Evolutionary conservation across 1,284 basidiomycete genomes (phyloP).

Genomic region (Boletus mariae): DNA sequence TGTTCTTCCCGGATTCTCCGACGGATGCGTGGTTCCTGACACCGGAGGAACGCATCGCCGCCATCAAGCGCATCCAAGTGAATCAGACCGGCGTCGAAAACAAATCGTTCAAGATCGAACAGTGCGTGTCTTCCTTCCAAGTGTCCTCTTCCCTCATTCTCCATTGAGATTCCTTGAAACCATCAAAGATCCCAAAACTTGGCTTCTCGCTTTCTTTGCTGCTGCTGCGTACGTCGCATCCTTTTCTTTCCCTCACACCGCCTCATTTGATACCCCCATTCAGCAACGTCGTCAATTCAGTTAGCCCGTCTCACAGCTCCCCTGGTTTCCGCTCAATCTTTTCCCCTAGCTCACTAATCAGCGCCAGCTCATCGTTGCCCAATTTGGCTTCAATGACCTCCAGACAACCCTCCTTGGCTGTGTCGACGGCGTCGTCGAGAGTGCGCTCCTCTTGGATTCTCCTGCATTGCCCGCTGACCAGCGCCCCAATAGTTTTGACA

Average conservation of each 20-base stretch:
- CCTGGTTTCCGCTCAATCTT: constrained; percentile 1
- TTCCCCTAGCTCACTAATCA: constrained; percentile 65
- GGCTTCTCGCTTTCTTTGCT: constrained; percentile 66
- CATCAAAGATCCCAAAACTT: constrained; percentile 68
- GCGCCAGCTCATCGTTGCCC: constrained; percentile 66
- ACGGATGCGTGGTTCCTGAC: constrained; percentile 70
- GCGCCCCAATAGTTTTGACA: constrained; percentile 42
- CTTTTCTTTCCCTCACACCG: background rate
- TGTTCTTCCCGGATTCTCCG: constrained; percentile 75
- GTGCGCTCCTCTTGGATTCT: constrained; percentile 21
- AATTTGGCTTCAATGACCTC: constrained; percentile 68
- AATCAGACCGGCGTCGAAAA: constrained; percentile 78
- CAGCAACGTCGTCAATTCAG: constrained; percentile 55
- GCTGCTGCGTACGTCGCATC: constrained; percentile 42
- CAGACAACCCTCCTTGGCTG: constrained; percentile 77
- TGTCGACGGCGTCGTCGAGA: constrained; percentile 71
- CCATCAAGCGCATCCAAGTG: constrained; percentile 60
- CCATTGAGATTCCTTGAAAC: constrained; percentile 62
- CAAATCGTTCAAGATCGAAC: constrained; percentile 74
- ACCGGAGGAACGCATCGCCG: constrained; percentile 59
- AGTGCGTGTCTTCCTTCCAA: constrained; percentile 42
- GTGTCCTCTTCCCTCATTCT: constrained; percentile 11
- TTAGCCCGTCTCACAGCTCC: constrained; percentile 22
- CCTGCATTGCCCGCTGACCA: constrained; percentile 7
- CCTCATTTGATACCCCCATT: constrained; percentile 11